Base-by-base conservation (phyloP, 179 eudicot species). In the Heliamphora pulchella region DNA sequence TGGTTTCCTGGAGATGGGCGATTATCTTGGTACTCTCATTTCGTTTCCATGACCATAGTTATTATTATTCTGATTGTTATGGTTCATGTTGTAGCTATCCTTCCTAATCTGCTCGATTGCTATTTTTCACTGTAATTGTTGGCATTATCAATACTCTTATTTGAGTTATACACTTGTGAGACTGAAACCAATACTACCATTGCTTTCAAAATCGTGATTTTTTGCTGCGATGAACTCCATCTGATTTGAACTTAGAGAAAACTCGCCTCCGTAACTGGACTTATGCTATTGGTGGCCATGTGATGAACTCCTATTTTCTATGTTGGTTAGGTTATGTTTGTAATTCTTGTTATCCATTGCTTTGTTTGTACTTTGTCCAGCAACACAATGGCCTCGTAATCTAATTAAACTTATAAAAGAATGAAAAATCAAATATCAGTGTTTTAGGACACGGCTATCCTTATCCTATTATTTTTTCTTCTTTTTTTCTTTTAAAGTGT, bases 11-110 rank as follows among this genome's bases (percentile, higher is more conserved):
- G 93, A 88, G 10, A 70, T 89, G 66, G 77, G 71, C 31, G 97
- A 92, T 84, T 92, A 84, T 87, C 93, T 91, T 77, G 94, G 97
- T 92, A 91, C 13, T 46, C 73, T 51, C 59, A 3, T 31, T 41
- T 67, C 79, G 43, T 63, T 22, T 83, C 41, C 68, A 3, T 64
- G 51, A 79, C 58, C 79, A 58, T 79, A 44, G 15, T 79, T 69
- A 18, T 44, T 39, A 4, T 70, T 39, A 13, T 43, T 68, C 0
- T n/a, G 55, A 1, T 76, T 18, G 50, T 66, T 39, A 39, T 15
- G 47, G n/a, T 69, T 59, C 8, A 11, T 61, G 22, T 39, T 65
- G 10, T 72, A 31, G 2, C 67, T 22, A 14, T 61, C 8, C 8
- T 70, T 70, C 53, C 71, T 71, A 20, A 79, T 79, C 69, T 41